Evolutionary conservation across 2,329 filamentous ascomycete genomes (phyloP).

Genomic region (Mycogone perniciosa): DNA sequence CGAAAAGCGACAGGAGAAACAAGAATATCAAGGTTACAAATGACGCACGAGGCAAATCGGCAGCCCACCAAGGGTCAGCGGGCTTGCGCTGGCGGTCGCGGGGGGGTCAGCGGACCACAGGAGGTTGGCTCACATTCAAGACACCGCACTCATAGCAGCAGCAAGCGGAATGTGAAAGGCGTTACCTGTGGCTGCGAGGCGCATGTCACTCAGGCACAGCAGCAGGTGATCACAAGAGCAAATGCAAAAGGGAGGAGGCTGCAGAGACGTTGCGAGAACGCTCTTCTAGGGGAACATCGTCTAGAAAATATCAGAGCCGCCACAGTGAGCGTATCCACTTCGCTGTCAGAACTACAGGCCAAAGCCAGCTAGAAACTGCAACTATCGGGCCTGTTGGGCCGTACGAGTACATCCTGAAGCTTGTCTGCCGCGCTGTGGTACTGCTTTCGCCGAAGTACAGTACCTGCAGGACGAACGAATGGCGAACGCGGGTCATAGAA

Average conservation of each 20-base stretch:
- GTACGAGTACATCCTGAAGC: too few relatives aligned
- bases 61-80: conserved; percentile 10
- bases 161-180: background rate
- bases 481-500: background rate
- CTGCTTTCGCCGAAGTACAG: background rate
- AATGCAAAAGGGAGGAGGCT: background rate
- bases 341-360: too few relatives aligned
- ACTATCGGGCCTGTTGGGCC: too few relatives aligned
- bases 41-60: conserved; percentile 5
- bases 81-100: conserved; percentile 9
- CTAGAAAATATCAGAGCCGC: too few relatives aligned
- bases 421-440: too few relatives aligned
- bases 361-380: too few relatives aligned
- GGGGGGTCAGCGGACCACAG: conserved; percentile 15
- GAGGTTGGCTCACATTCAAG: conserved; percentile 4
- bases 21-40: conserved; percentile 4
- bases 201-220: conserved; percentile 8
- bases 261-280: background rate
- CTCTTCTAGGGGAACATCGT: too few relatives aligned
- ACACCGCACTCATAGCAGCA: conserved; percentile 5
- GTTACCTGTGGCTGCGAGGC: conserved; percentile 3
- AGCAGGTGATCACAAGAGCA: conserved; percentile 9
- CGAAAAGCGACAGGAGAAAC: background rate
- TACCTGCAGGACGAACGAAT: background rate
- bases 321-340: too few relatives aligned